Evolutionary conservation across 306 rosid genomes (phyloP).

Genomic region (Albizia julibrissin): DNA sequence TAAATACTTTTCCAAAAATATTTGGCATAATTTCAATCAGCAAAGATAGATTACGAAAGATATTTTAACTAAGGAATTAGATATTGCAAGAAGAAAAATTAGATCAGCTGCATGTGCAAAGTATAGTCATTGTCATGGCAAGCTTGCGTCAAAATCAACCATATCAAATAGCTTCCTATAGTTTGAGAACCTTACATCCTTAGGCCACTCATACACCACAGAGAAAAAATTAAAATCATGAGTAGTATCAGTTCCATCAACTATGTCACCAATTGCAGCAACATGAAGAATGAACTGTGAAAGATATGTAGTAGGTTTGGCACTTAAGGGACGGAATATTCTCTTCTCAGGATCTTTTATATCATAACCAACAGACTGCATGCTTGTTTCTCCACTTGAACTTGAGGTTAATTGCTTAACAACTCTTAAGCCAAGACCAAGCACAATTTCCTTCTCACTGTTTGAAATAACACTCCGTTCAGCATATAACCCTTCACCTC

Average conservation of each 20-base stretch:
- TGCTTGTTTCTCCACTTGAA: constrained; percentile 58
- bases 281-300: constrained; percentile 93
- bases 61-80: constrained; percentile 5
- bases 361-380: constrained; percentile 69
- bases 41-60: not conserved
- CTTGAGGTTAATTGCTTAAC: constrained; percentile 61
- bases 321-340: constrained; percentile 76
- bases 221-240: constrained; percentile 98
- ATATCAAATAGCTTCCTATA: constrained; percentile 34
- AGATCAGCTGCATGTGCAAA: constrained; percentile 9
- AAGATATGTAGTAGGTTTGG: constrained; percentile 82
- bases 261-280: constrained; percentile 97
- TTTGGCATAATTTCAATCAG: constrained; percentile 13
- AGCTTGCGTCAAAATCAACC: constrained; percentile 21
- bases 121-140: constrained; percentile 26
- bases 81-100: not conserved
- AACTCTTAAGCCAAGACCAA: constrained; percentile 88
- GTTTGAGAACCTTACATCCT: constrained; percentile 77
- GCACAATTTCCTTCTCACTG: constrained; percentile 68
- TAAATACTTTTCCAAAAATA: constrained; percentile 11
- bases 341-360: constrained; percentile 82
- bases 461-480: constrained; percentile 63
- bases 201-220: constrained; percentile 91
- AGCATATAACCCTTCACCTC: constrained; percentile 70
- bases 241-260: constrained; percentile 97